phyloP scores from a whole-genome alignment of 2,329 filamentous ascomycete species.

The Rutstroemia sp. region DNA sequence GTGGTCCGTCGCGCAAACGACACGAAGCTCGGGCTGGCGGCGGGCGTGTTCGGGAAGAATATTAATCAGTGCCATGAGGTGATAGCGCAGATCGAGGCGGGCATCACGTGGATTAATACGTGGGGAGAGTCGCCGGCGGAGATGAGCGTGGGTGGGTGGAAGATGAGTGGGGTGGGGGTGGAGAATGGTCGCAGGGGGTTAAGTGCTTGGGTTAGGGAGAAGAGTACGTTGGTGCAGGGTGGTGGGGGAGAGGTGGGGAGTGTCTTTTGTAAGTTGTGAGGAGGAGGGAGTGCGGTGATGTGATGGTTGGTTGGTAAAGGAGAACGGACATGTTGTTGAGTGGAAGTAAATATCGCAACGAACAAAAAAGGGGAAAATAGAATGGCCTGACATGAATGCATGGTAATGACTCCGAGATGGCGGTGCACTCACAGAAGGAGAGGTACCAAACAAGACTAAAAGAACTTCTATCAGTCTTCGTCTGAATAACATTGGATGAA shows the following conservation, averaged over 20 bases:
- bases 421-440: no score
- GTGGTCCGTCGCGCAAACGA: constrained; percentile 67
- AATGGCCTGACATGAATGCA: no score
- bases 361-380: no score
- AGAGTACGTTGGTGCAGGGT: constrained; percentile 83
- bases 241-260: constrained; percentile 52
- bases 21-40: constrained; percentile 72
- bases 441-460: no score
- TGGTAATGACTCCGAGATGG: no score
- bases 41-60: constrained; percentile 74
- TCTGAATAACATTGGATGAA: no score
- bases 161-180: constrained; percentile 78
- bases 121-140: constrained; percentile 91
- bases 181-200: constrained; percentile 79
- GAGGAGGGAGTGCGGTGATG: not conserved
- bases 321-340: not conserved
- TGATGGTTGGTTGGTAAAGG: not conserved
- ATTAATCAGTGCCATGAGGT: constrained; percentile 67
- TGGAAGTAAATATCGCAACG: no score
- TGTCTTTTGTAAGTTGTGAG: constrained; percentile 58
- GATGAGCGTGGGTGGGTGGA: constrained; percentile 91
- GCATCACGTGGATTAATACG: constrained; percentile 88
- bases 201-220: constrained; percentile 76
- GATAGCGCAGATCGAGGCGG: constrained; percentile 64
- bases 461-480: no score